These are phyloP conservation scores for Mortierella sp. DNA, from an alignment of 371 early-diverging fungal species.

Conservation along the genomic window DNA sequence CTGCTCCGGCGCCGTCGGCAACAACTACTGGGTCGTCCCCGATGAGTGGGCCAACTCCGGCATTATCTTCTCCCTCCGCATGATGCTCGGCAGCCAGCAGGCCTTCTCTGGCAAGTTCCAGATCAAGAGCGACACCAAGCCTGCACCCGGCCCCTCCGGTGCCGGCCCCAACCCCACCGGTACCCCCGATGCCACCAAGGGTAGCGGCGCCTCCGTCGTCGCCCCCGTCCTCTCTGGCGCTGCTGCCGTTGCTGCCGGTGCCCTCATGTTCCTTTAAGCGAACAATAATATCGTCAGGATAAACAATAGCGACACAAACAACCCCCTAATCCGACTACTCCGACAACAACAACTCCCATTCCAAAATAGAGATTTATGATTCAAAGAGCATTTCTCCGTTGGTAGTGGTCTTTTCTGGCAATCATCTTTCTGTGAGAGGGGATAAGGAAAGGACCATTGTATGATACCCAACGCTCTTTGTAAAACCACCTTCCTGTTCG, in stretches of 20 bases:
- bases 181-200: background rate
- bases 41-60: background rate
- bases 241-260: constrained; percentile 27
- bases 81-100: constrained; percentile 9
- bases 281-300: background rate
- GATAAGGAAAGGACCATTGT: background rate
- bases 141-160: background rate
- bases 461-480: constrained; percentile 5
- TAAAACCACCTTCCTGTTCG: background rate
- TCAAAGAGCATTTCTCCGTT: background rate
- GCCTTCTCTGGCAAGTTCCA: constrained; percentile 27
- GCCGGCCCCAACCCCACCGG: constrained; percentile 1
- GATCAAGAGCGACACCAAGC: constrained; percentile 4
- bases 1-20: constrained; percentile 30
- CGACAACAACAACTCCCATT: background rate
- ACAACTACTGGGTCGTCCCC: constrained; percentile 33
- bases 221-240: constrained; percentile 20
- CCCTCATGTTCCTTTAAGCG: constrained; percentile 25
- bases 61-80: constrained; percentile 23
- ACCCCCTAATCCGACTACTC: background rate
- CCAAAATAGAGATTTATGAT: constrained; percentile 13
- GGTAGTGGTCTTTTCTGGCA: background rate
- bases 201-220: constrained; percentile 9
- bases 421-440: no score
- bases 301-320: background rate